Evolutionary conservation across 2,329 filamentous ascomycete genomes (phyloP), one percentile per base, ranked within the genome.

Genomic region (Myriosclerotinia duriaeana): DNA sequence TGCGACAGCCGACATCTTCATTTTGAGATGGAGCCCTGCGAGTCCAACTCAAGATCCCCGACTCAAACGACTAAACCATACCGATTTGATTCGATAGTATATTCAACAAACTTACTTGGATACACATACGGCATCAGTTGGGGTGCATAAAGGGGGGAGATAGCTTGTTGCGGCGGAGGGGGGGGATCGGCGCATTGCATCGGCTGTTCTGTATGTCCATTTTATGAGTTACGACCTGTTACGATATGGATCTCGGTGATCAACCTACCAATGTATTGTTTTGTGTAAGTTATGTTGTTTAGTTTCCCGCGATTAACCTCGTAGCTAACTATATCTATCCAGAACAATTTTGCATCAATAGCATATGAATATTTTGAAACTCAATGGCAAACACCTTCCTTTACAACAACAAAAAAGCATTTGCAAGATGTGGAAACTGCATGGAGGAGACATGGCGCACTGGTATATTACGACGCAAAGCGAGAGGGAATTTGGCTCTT

Each of bases 211-310:
- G 36, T 26, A 44, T 50, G 46, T 44, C 26, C 44, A 48, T 62
- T 69, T 58, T 55, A 72, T 71, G 69, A 72, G 22, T 69, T 64
- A 60, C 42, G 65, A 66, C 53, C 59, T 64, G 56, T 59, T 68
- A 72, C 73, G 70, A 70, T 53, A 77, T 77, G 76, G 76, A 77
- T 67, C 72, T 71, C 66, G 73, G 75, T 36, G 76, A 77, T 54
- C 76, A 74, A 67, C 67, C 68, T 54, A 77, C 76, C 40, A 77
- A 77, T 72, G 72, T 76, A 65, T 69, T 77, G 69, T 75, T 71
- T 64, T 74, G 71, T 71, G 76, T 77, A 58, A 69, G 71, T 70
- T 3, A 30, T 61, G 7, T 30, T 48, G 34, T 30, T 52, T 42
- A 44, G 12, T n/a, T 36, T 42, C 11, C 34, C 36, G 36, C 20